Base-by-base conservation (phyloP, 129 eudicot genomes). In the sunflower (Helianthus annuus) region DNA sequence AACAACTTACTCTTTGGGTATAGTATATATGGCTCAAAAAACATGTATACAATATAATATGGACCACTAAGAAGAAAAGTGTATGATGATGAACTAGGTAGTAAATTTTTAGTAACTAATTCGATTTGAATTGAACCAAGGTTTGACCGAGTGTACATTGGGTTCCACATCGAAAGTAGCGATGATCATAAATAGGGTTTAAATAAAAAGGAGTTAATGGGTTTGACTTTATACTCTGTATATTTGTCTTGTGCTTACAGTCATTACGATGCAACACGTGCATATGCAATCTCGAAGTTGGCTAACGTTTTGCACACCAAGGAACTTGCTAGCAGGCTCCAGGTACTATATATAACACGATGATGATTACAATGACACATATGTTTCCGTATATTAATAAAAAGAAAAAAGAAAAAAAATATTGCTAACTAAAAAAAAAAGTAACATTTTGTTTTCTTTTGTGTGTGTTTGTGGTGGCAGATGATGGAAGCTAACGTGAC, bases 221-320 rank as follows among this genome's bases (percentile, higher is more conserved):
- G 61, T 71, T 76, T 76, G 73, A 71, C 78, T 68, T 77, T 82
- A 44, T 49, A 38, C 68, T 54, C 46, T 57, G 77, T 52, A 57
- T 51, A 45, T 54, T 64, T 45, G 48, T 72, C 48, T 60, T 19
- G 68, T 74, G 44, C 40, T 19, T 61, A 48, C 89, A 87, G 94
- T 73, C 55, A 79, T 67, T 91, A 87, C 83, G 95, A 91, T 76
- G 96, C 93, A 64, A 94, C 97, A 85, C 96, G 99, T 87, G 99
- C 99, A 29, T 94, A 94, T 78, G 89, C 99, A 27, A 82, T 90
- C 78, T 94, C 99, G 77, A 94, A 94, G 88, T 93, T 94, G 38
- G 98, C 99, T 49, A 94, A 90, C 89, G 92, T 94, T 80, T 84
- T 94, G 83, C 97, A 90, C 76, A 88, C 99, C 85, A 88, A 86